Conservation (phyloP, 441 rosid genomes). For the Populus trichocarpa region DNA sequence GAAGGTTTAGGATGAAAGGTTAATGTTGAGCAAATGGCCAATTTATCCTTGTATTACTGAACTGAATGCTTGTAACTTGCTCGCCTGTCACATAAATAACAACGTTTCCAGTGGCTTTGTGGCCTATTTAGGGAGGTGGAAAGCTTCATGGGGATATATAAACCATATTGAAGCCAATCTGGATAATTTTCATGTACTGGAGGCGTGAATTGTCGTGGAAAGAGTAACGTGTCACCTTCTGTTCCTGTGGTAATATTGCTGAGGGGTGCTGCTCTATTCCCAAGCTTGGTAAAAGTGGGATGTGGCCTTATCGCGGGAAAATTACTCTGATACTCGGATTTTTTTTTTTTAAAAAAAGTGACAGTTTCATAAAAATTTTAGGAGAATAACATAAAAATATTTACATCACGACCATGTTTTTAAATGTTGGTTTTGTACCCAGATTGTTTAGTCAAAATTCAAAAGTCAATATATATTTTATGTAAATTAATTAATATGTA, state of each 20-base stretch:
- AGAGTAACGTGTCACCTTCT: not conserved
- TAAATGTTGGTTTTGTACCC: too few relatives aligned
- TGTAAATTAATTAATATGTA: too few relatives aligned
- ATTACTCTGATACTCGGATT: not conserved
- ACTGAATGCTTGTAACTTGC: not conserved
- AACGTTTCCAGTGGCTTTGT: not conserved
- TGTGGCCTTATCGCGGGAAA: not conserved
- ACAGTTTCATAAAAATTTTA: too few relatives aligned
- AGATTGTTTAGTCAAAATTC: too few relatives aligned
- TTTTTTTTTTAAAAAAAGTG: too few relatives aligned
- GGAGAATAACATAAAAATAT: too few relatives aligned
- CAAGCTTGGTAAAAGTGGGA: not conserved
- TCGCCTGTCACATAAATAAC: too few relatives aligned
- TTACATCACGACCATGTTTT: too few relatives aligned
- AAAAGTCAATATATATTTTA: too few relatives aligned
- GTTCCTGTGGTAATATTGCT: not conserved
- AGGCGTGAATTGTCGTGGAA: not conserved
- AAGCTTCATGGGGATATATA: not conserved
- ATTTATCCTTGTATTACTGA: not conserved
- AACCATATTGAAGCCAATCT: not conserved
- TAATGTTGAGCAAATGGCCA: not conserved
- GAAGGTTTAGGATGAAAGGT: not conserved
- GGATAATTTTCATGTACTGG: not conserved
- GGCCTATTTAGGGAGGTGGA: not conserved
- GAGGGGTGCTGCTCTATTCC: not conserved